phyloP scores from a whole-genome alignment of 768 basidiomycete genomes.

The Tricholoma matsutake region DNA sequence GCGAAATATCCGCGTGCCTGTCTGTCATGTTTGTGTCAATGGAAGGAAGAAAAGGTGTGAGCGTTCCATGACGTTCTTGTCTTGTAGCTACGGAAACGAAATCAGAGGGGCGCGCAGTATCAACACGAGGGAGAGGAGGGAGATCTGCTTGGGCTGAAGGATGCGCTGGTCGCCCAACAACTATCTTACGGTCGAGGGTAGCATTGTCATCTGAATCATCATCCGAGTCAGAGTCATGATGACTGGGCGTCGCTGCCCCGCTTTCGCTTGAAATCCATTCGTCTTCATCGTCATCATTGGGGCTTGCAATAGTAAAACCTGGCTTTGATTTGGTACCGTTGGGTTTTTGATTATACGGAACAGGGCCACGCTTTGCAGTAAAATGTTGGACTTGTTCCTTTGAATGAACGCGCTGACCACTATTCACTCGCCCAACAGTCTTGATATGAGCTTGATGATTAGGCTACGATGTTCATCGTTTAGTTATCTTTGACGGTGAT shows the following conservation, averaged over 20 bases:
- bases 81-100: conserved; percentile 17
- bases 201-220: conserved; percentile 34
- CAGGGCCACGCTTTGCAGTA: conserved; percentile 18
- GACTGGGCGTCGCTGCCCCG: conserved; percentile 65
- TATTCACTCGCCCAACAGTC: conserved; percentile 29
- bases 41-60: conserved; percentile 15
- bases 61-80: conserved; percentile 5
- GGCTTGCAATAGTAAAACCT: conserved; percentile 58
- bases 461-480: background rate
- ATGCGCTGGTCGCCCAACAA: conserved; percentile 10
- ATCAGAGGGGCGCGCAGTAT: conserved; percentile 36
- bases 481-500: conserved; percentile 11
- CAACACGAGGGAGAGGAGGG: conserved; percentile 27
- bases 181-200: conserved; percentile 20
- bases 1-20: conserved; percentile 7
- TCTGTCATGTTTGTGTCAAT: conserved; percentile 12
- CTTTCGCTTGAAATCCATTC: conserved; percentile 81
- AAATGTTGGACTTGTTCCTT: conserved; percentile 29
- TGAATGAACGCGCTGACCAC: conserved; percentile 34
- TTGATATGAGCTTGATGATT: conserved; percentile 24
- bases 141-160: conserved; percentile 9
- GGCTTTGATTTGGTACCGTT: conserved; percentile 38
- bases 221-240: conserved; percentile 43
- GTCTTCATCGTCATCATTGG: conserved; percentile 55
- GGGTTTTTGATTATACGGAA: conserved; percentile 21